A percentile compares a stretch with the other conserved stretches of the same genome.
Conservation (phyloP, 1,139 yeast genomes). For the Yamadazyma oceani region DNA sequence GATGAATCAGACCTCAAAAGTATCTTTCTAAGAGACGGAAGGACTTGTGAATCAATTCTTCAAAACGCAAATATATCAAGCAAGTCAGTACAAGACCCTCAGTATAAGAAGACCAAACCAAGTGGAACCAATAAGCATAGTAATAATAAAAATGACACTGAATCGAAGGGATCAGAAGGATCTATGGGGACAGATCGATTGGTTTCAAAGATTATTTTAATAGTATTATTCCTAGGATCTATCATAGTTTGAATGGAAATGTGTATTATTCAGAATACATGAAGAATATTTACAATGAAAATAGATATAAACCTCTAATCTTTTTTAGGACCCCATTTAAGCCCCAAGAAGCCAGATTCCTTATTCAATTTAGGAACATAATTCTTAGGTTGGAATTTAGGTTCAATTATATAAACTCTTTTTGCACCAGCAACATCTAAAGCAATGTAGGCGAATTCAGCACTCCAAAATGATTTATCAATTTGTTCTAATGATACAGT, state of each 20-base stretch:
- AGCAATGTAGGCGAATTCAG: slow-evolving; percentile 72
- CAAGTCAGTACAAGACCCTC: neutral
- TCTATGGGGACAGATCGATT: neutral
- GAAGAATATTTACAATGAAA: neutral
- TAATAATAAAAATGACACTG: neutral
- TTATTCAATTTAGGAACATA: slow-evolving; percentile 31
- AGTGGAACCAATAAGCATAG: neutral
- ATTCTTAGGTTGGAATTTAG: slow-evolving; percentile 44
- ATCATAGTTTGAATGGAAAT: neutral
- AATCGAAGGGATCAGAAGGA: neutral
- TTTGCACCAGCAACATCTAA: slow-evolving; percentile 73
- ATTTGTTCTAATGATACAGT: slow-evolving; percentile 78
- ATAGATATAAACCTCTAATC: slow-evolving; percentile 25
- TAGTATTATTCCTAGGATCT: neutral
- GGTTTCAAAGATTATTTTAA: neutral
- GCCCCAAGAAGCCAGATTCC: slow-evolving; percentile 67
- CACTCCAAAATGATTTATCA: slow-evolving; percentile 62
- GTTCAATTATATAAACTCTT: slow-evolving; percentile 71
- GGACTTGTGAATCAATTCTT: slow-evolving; percentile 22
- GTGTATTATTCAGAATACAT: too few relatives aligned
- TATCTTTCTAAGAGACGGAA: slow-evolving; percentile 27
- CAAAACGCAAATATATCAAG: neutral
- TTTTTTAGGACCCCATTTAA: slow-evolving; percentile 82
- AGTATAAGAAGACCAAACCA: neutral
- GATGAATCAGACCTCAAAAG: slow-evolving; percentile 21